Evolutionary conservation across 306 rosid species (phyloP), one percentile per base, ranked within the genome.

Genomic region (Astragalus glycyphyllos): DNA sequence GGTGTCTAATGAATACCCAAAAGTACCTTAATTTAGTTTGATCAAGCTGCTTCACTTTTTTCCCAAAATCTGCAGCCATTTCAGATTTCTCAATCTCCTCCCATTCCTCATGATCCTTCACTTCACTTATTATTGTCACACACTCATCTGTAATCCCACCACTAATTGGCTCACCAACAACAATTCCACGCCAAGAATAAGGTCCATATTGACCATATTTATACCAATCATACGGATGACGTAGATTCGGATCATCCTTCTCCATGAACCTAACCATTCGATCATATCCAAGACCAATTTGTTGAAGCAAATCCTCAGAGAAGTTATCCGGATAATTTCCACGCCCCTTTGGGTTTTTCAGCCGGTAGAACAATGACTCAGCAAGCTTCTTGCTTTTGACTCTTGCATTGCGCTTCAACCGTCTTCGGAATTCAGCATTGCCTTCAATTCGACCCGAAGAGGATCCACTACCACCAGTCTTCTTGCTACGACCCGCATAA

Each of bases 171-270:
- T 94, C 92, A 1, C 98, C 96, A 0, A 90, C 73, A 9, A 94
- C 97, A 29, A 94, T 74, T n/a, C 95, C 98, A 4, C 96, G 89
- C 96, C 97, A 90, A 38, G 96, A 84, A 69, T 59, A 94, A 9
- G 98, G 97, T 26, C 96, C 97, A 48, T 60, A 94, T 69, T 94
- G 76, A 47, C 98, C 97, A 78, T 94, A 89, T 67, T 90, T 94
- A 82, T 87, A 94, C 98, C 97, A 90, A 65, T 94, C 97, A 50
- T 86, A 12, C 0, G 95, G 96, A 83, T 89, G 87, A n/a, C 89
- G 89, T 53, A 90, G 37, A 73, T 87, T 90, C 11, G 96, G 97
- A 76, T 94, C 97, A 79, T 90, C 92, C 80, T 90, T 94, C 23
- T 84, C 88, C 96, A 94, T 94, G 73, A 94, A 90, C 54, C 84